Evolutionary conservation across 257 asterid genomes (phyloP), one percentile per base, ranked within the genome.

Genomic region (Solanum chmielewskii): DNA sequence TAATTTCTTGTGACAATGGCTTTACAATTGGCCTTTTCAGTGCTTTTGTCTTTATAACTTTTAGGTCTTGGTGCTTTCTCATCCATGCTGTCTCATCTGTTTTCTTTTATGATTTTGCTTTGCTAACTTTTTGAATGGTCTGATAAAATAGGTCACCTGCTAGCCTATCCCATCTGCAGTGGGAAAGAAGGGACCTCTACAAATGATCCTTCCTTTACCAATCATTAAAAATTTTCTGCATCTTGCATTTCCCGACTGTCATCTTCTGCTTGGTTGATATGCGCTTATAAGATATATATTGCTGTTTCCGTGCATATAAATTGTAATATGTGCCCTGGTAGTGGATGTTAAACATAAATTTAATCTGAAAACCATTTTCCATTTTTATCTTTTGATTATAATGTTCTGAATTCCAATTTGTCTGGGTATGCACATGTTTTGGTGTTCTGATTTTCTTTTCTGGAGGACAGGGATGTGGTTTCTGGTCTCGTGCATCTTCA

Each of bases 401-500:
- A 80, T 88, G 45, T 88, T 82, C 77, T 75, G 87, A 31, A 42
- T 71, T 60, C 44, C 47, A 21, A 87, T 52, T n/a, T 80, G 75
- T 76, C 44, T 37, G 60, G 81, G 31, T 18, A 75, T 44, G 39
- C 84, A 42, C 84, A 25, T 35, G 18, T 77, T 70, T 77, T 44
- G 41, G 4, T 80, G 68, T 49, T 49, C 85, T 80, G 68, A 49
- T 89, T 64, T 75, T 29, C 86, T 64, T 23, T 23, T 62, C 69
- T 68, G 88, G 83, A 84, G 87, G 84, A 91, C 93, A 97, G 99
- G 97, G 98, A 97, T 90, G 90, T 97, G 85, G 93, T 94, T 90
- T 88, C 92, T 78, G 99, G 99, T 87, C 90, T 97, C 82, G 93
- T 92, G 73, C 99, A 97, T 92, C 93, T 97, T 33, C 99, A 97